Base-by-base conservation (phyloP, 2,329 filamentous ascomycete genomes). In the Gyromitra esculenta region DNA sequence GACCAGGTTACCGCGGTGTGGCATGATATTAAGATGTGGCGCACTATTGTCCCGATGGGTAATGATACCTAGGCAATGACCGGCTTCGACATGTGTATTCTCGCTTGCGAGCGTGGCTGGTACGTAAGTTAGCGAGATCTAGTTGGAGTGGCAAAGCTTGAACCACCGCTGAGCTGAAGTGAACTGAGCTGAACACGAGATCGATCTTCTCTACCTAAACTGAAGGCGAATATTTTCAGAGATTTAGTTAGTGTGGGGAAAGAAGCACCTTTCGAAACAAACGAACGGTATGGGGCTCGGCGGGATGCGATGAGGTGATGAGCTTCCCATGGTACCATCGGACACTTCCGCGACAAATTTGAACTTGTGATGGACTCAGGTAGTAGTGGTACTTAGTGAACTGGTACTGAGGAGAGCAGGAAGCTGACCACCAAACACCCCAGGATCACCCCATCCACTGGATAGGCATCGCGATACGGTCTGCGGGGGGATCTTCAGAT, bases 261-360 rank as follows among this genome's bases (percentile, higher is more conserved):
- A 37, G 50, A 63, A 41, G 56, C 35, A 21, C 37, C 50, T 52
- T 45, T 31, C 25, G 25, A 31, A 31, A 31, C 25, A n/a, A 50
- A 35, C n/a, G 9, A n/a, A 37, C 39, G 2, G 57, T 43, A 41
- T 56, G 67, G 67, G 56, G 15, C 31, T 60, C 67, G 67, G 67
- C 68, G 57, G 62, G 39, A 52, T 66, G 62, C 62, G 70, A 56
- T 66, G n/a, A n/a, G 25, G 31, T 65, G 60, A 64, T 72, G 18
- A 39, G 21, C 35, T 21, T 45, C 18, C 18, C 25, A 5, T 66
- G 3, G n/a, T 18, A 21, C 50, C 11, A n/a, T 18, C 57, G 68
- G 68, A 18, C 57, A 31, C 37, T 64, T 63, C 68, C 68, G 59
- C 13, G 56, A 50, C 25, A 62, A 56, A 35, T 56, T 45, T 63